Evolutionary conservation across 2,329 filamentous ascomycete genomes (phyloP).

Genomic region (Zalaria obscura): DNA sequence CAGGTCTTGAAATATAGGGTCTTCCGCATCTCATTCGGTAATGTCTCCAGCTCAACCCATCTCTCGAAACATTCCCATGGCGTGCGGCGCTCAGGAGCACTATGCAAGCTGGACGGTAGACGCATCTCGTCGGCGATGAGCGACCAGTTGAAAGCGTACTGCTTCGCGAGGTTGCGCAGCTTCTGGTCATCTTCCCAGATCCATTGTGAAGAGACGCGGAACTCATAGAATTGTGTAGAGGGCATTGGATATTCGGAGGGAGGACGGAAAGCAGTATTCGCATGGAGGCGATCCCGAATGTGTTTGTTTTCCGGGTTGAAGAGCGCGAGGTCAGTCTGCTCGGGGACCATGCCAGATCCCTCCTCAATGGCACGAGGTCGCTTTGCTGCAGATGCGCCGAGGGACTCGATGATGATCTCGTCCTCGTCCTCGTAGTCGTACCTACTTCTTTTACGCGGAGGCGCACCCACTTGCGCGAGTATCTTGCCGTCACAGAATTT

Average conservation of each 20-base stretch:
- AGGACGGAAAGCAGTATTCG: slow-evolving; percentile 82
- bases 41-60: slow-evolving; percentile 82
- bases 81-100: slow-evolving; percentile 76
- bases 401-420: neutral
- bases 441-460: slow-evolving; percentile 64
- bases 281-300: slow-evolving; percentile 79
- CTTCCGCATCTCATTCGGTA: slow-evolving; percentile 87
- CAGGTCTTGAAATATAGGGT: slow-evolving; percentile 85
- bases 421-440: slow-evolving; percentile 50
- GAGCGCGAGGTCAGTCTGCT: slow-evolving; percentile 65
- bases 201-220: slow-evolving; percentile 79
- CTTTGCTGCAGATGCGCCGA: slow-evolving; percentile 5
- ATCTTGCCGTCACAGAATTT: slow-evolving; percentile 78
- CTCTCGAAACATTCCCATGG: slow-evolving; percentile 98
- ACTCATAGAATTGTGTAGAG: slow-evolving; percentile 78
- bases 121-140: slow-evolving; percentile 73
- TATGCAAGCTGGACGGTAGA: slow-evolving; percentile 62
- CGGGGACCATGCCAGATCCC: slow-evolving; percentile 43
- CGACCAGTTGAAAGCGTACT: slow-evolving; percentile 97
- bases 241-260: slow-evolving; percentile 90
- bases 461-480: slow-evolving; percentile 49
- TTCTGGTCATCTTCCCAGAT: slow-evolving; percentile 82
- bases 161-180: slow-evolving; percentile 67
- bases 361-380: slow-evolving; percentile 11
- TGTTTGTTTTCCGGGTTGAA: slow-evolving; percentile 83